phyloP scores from a whole-genome alignment of 352 stramenopile species.

The Detonula confervacea region DNA sequence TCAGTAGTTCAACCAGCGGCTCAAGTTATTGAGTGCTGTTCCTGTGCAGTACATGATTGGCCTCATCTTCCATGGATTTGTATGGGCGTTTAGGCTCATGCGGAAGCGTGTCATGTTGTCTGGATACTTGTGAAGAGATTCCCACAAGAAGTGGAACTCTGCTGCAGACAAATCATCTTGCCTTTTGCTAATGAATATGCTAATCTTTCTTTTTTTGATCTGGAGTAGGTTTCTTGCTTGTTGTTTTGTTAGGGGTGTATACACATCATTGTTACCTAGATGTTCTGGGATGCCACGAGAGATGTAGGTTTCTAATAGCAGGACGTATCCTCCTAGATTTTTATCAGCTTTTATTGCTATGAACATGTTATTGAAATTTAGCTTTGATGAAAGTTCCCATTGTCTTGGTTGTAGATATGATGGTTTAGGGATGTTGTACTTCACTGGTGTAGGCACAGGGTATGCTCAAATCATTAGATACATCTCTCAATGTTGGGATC shows the following conservation, averaged over 20 bases:
- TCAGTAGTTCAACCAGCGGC: slow-evolving; percentile 22
- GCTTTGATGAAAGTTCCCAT: not conserved
- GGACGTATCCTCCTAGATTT: slow-evolving; percentile 28
- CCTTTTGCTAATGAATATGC: no score
- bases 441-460: not conserved
- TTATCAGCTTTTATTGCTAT: slow-evolving; percentile 34
- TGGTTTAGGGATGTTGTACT: not conserved
- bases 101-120: slow-evolving; percentile 22
- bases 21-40: slow-evolving; percentile 21
- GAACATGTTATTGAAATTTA: slow-evolving; percentile 18
- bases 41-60: slow-evolving; percentile 35
- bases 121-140: not conserved
- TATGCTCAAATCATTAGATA: slow-evolving; percentile 1
- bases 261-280: not conserved
- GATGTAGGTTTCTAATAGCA: slow-evolving; percentile 6
- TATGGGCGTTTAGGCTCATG: slow-evolving; percentile 31
- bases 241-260: not conserved
- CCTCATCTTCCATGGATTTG: slow-evolving; percentile 32
- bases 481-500: slow-evolving; percentile 5
- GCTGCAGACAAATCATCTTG: no score
- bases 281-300: slow-evolving; percentile 13
- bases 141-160: no score
- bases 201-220: not conserved
- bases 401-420: slow-evolving; percentile 15
- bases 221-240: not conserved